Evolutionary conservation across 192 early-diverging fungal genomes (phyloP).

Genomic region (Paraglomus brasilianum): DNA sequence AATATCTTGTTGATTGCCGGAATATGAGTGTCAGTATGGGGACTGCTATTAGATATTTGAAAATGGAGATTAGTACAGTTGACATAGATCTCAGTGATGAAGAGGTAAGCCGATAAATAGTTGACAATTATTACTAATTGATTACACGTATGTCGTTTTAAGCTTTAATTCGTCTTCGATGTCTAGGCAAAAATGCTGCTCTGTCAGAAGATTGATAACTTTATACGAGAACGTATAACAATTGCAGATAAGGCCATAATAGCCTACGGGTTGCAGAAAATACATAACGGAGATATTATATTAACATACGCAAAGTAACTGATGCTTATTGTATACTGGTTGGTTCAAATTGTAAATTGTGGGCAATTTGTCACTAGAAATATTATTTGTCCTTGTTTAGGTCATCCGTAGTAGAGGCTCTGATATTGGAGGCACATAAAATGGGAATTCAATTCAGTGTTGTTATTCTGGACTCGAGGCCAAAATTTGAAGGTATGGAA

Average conservation of each 20-base stretch:
- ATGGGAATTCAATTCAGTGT: conserved; percentile 83
- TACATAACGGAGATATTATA: conserved; percentile 90
- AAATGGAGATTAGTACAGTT: conserved; percentile 79
- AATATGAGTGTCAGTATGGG: conserved; percentile 93
- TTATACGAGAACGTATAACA: conserved; percentile 89
- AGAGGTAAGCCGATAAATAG: conserved; percentile 58
- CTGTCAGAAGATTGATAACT: conserved; percentile 75
- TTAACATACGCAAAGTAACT: conserved; percentile 75
- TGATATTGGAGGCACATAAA: conserved; percentile 74
- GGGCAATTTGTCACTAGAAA: not conserved
- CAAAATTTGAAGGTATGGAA: conserved; percentile 77
- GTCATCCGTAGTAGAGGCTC: conserved; percentile 83
- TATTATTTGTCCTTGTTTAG: not conserved
- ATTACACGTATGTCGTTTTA: not conserved
- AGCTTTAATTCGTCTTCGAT: not conserved
- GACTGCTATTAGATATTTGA: conserved; percentile 86
- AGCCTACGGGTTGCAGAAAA: conserved; percentile 79
- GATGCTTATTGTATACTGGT: not conserved
- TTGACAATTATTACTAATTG: not conserved
- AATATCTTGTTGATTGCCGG: conserved; percentile 79
- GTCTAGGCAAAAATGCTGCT: conserved; percentile 69
- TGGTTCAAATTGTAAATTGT: not conserved
- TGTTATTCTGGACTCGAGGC: conserved; percentile 88
- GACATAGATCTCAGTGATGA: conserved; percentile 80
- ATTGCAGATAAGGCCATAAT: conserved; percentile 79